Evolutionary conservation across 352 stramenopile species (phyloP).

Genomic region (Pythium phragmiticola): DNA sequence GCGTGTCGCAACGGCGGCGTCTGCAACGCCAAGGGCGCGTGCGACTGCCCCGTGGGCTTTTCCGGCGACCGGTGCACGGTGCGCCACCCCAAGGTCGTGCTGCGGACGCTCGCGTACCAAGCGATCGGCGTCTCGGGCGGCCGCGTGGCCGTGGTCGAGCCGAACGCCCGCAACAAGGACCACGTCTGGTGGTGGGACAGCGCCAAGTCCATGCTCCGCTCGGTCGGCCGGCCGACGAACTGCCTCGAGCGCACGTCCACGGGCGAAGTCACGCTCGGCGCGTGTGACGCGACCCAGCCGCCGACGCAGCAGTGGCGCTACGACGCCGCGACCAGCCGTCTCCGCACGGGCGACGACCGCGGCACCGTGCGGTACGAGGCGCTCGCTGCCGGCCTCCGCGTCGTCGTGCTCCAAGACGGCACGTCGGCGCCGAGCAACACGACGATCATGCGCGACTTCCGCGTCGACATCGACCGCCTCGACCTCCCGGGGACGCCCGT

Average conservation of each 20-base stretch:
- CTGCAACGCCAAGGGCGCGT: conserved; percentile 5
- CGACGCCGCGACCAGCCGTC: background rate
- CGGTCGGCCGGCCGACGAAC: background rate
- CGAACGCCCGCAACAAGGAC: conserved; percentile 5
- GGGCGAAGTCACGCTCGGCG: background rate
- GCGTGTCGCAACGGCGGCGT: conserved; percentile 10
- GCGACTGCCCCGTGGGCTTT: conserved; percentile 5
- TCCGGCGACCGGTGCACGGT: conserved; percentile 5
- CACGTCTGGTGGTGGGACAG: conserved; percentile 14
- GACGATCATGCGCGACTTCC: background rate
- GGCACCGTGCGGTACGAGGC: conserved; percentile 1
- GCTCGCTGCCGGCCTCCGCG: background rate
- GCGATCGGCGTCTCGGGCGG: conserved; percentile 8
- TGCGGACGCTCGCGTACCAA: conserved; percentile 6
- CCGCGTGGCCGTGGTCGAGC: background rate
- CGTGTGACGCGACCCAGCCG: conserved; percentile 3
- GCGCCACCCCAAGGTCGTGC: conserved; percentile 1
- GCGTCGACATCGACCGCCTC: conserved; percentile 10
- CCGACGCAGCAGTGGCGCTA: conserved; percentile 10
- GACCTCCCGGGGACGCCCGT: conserved; percentile 5
- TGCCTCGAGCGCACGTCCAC: conserved; percentile 5
- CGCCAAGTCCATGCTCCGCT: conserved; percentile 11
- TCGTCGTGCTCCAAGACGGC: background rate
- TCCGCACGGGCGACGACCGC: background rate
- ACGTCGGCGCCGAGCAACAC: background rate